phyloP scores from a whole-genome alignment of 2,329 filamentous ascomycete species.

The Alternaria burnsii region DNA sequence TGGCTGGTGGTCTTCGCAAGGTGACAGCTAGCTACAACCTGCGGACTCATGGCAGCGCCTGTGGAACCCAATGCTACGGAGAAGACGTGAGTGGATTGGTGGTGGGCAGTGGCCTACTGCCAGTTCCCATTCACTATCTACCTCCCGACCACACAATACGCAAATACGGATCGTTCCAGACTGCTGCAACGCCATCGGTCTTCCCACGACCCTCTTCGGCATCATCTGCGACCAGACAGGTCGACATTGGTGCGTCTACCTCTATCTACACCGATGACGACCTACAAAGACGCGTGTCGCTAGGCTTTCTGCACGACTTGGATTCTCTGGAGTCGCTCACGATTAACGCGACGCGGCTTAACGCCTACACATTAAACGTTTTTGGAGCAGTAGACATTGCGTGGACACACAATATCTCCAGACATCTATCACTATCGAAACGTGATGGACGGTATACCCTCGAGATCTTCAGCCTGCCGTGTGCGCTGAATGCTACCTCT shows the following conservation, averaged over 20 bases:
- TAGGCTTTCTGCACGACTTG: not conserved
- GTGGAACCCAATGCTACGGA: not conserved
- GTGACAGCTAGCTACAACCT: not conserved
- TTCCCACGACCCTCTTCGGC: not conserved
- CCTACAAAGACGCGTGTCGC: not conserved
- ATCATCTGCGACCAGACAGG: not conserved
- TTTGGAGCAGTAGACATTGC: conserved; percentile 26
- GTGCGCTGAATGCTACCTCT: conserved; percentile 20
- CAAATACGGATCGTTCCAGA: not conserved
- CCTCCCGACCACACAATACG: not conserved
- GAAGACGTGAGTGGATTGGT: not conserved
- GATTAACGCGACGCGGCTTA: conserved; percentile 13
- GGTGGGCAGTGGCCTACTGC: not conserved
- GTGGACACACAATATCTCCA: conserved; percentile 21
- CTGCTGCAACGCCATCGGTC: not conserved
- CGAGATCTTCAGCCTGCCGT: conserved; percentile 30
- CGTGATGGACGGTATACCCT: conserved; percentile 19
- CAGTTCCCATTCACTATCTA: not conserved
- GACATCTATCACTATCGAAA: conserved; percentile 28
- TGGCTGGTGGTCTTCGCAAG: not conserved
- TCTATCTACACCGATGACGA: not conserved
- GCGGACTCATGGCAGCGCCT: not conserved
- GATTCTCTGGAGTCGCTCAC: not conserved
- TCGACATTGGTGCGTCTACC: not conserved
- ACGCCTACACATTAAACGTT: conserved; percentile 27